phyloP scores from a whole-genome alignment of 257 asterid genomes.

The Phtheirospermum japonicum region DNA sequence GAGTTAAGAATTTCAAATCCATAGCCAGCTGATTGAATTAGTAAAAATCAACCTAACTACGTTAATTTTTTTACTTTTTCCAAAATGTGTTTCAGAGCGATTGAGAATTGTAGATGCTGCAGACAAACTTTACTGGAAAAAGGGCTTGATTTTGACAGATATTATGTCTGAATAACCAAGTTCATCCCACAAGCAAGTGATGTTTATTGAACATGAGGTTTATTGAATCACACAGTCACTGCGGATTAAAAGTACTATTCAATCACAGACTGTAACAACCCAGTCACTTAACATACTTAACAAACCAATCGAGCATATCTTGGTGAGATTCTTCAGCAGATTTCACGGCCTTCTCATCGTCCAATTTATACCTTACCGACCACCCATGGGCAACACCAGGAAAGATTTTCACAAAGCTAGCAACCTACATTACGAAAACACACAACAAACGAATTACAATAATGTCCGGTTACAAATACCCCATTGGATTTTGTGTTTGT shows the following conservation, averaged over 20 bases:
- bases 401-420: constrained; percentile 45
- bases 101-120: no score
- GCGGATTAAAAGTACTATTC: background rate
- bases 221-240: background rate
- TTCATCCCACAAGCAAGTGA: background rate
- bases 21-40: no score
- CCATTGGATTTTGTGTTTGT: background rate
- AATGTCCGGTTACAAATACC: background rate
- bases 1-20: no score
- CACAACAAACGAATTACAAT: background rate
- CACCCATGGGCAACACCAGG: constrained; percentile 55
- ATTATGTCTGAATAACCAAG: no score
- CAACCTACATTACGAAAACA: constrained; percentile 31
- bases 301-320: constrained; percentile 50
- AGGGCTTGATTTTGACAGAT: no score
- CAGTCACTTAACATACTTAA: constrained; percentile 32
- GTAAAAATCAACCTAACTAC: no score
- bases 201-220: background rate
- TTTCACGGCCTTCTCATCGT: constrained; percentile 43
- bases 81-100: no score
- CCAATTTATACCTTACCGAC: constrained; percentile 49
- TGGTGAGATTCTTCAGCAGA: constrained; percentile 52
- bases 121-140: no score
- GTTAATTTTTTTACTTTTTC: no score
- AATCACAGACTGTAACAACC: constrained; percentile 1